phyloP scores from a whole-genome alignment of 1,284 basidiomycete species.

The Fomitopsis betulina region DNA sequence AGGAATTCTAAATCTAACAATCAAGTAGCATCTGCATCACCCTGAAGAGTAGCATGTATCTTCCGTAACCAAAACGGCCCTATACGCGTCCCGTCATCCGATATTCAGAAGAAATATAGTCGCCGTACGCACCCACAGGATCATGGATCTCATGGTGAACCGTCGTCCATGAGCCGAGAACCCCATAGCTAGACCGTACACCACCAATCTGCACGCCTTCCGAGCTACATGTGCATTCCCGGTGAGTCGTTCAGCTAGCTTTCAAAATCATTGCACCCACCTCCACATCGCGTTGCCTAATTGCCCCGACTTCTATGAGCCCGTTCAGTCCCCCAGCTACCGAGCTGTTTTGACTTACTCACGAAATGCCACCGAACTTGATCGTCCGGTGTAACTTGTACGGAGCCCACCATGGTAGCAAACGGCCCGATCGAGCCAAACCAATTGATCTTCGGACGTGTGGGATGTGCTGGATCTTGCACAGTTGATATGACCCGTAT shows the following conservation, averaged over 20 bases:
- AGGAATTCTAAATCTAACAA: not conserved
- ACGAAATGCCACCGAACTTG: constrained; percentile 64
- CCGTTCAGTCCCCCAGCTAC: not conserved
- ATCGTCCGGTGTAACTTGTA: constrained; percentile 52
- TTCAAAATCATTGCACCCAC: constrained; percentile 30
- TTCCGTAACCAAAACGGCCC: constrained; percentile 34
- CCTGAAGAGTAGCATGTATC: constrained; percentile 1
- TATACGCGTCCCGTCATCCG: constrained; percentile 1
- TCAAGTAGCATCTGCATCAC: not conserved
- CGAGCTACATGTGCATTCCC: constrained; percentile 37
- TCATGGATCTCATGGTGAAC: constrained; percentile 50
- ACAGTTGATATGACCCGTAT: constrained; percentile 39
- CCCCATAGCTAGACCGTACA: constrained; percentile 52
- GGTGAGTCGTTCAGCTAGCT: constrained; percentile 1
- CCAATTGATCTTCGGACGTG: constrained; percentile 50
- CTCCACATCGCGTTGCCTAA: constrained; percentile 57
- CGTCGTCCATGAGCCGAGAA: constrained; percentile 67
- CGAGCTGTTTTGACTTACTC: constrained; percentile 23
- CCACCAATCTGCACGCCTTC: constrained; percentile 62
- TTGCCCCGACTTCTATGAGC: constrained; percentile 50
- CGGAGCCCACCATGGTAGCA: constrained; percentile 45
- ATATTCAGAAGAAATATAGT: not conserved
- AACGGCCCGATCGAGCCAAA: constrained; percentile 43
- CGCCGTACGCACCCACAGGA: constrained; percentile 29
- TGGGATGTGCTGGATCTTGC: constrained; percentile 43